These are phyloP conservation scores for Pezicula carpinea DNA, from an alignment of 2,329 filamentous ascomycete genomes.

Conservation along the genomic window DNA sequence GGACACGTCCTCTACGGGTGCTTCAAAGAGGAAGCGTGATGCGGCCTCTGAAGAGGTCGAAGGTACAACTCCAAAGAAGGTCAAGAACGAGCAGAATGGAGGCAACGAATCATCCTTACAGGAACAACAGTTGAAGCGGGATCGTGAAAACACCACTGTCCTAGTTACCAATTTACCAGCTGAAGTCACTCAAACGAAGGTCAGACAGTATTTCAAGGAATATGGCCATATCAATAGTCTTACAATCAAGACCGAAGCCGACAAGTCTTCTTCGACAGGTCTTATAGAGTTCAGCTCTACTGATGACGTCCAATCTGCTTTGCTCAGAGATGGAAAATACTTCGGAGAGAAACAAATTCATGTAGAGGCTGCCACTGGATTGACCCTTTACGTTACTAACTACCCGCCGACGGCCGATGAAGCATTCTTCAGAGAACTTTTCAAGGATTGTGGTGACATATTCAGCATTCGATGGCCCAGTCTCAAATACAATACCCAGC, in stretches of 20 bases:
- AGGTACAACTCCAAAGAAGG: constrained; percentile 61
- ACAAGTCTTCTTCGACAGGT: constrained; percentile 60
- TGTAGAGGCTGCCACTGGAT: constrained; percentile 69
- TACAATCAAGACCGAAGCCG: constrained; percentile 58
- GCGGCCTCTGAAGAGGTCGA: constrained; percentile 44
- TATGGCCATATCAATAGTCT: constrained; percentile 82
- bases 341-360: constrained; percentile 69
- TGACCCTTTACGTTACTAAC: constrained; percentile 87
- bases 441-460: constrained; percentile 73
- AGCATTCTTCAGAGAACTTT: constrained; percentile 61
- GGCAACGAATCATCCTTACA: constrained; percentile 30
- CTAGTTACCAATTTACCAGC: constrained; percentile 73
- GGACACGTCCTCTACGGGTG: constrained; percentile 14
- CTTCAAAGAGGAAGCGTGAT: constrained; percentile 72
- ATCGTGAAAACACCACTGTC: constrained; percentile 85
- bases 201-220: constrained; percentile 87
- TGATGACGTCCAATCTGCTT: constrained; percentile 76
- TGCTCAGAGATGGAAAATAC: constrained; percentile 76
- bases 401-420: constrained; percentile 77
- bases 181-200: constrained; percentile 63
- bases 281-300: constrained; percentile 79
- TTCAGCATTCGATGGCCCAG: constrained; percentile 86
- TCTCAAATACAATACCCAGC: constrained; percentile 80
- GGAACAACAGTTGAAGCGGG: constrained; percentile 58
- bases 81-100: constrained; percentile 37